phyloP scores from a whole-genome alignment of 768 basidiomycete genomes.

The Rhizopogon vinicolor region DNA sequence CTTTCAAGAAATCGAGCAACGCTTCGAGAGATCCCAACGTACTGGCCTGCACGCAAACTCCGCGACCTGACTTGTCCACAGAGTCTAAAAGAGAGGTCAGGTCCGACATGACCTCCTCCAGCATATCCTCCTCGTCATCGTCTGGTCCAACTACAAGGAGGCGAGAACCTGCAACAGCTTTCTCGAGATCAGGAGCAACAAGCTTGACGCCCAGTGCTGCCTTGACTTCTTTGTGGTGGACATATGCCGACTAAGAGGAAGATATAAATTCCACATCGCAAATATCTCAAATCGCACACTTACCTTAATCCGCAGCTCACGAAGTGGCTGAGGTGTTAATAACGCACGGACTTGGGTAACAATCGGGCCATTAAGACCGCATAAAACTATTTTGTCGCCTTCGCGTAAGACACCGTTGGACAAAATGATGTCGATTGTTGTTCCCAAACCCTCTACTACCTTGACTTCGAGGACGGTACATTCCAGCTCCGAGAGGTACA shows the following conservation, averaged over 20 bases:
- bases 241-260: constrained; percentile 74
- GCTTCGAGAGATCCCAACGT: constrained; percentile 97
- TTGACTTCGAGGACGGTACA: constrained; percentile 99
- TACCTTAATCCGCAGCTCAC: constrained; percentile 94
- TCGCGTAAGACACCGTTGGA: constrained; percentile 92
- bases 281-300: constrained; percentile 9
- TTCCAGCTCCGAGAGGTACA: constrained; percentile 97
- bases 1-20: constrained; percentile 89
- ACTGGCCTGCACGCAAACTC: constrained; percentile 96
- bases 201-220: constrained; percentile 97
- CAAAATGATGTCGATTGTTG: constrained; percentile 94
- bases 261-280: constrained; percentile 2
- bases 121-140: constrained; percentile 93
- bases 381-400: constrained; percentile 92
- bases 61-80: constrained; percentile 93
- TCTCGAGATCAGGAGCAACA: constrained; percentile 91
- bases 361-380: constrained; percentile 96
- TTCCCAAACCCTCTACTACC: constrained; percentile 96
- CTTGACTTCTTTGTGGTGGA: constrained; percentile 96
- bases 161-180: constrained; percentile 95
- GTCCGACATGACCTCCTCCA: constrained; percentile 96
- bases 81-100: constrained; percentile 82
- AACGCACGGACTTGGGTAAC: constrained; percentile 92
- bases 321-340: constrained; percentile 92
- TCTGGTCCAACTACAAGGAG: constrained; percentile 91